Percentiles rank a stretch among this genome's conserved stretches.
phyloP scores from a whole-genome alignment of 1,284 basidiomycete genomes.

The Apiotrichum brassicae region DNA sequence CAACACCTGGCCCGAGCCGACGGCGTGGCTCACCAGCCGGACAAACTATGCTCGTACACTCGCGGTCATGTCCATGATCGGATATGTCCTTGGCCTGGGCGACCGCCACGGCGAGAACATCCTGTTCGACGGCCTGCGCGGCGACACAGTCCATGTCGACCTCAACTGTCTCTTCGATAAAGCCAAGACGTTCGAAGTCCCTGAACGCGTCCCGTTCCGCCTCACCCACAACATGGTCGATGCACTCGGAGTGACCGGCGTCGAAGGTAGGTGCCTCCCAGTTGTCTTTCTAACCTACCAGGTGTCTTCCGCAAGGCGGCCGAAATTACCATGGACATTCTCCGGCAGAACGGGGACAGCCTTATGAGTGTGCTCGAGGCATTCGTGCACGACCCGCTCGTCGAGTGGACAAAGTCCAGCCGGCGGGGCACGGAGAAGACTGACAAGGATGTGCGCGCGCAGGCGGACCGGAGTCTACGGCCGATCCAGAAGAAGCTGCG shows the following conservation, averaged over 20 bases:
- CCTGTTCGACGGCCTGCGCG: slow-evolving; percentile 78
- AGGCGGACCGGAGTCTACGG: slow-evolving; percentile 67
- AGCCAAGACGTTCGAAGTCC: slow-evolving; percentile 81
- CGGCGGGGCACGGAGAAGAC: slow-evolving; percentile 23
- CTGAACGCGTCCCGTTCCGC: slow-evolving; percentile 91
- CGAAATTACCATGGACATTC: slow-evolving; percentile 81
- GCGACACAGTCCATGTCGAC: slow-evolving; percentile 94
- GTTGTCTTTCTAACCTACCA: slow-evolving; percentile 32
- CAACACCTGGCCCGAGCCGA: slow-evolving; percentile 92
- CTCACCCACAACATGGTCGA: slow-evolving; percentile 92
- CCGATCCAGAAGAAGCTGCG: slow-evolving; percentile 78
- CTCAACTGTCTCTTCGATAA: slow-evolving; percentile 98
- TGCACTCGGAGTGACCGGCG: slow-evolving; percentile 86
- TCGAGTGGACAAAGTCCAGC: slow-evolving; percentile 82
- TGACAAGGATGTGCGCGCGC: slow-evolving; percentile 49
- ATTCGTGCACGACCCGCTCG: slow-evolving; percentile 94
- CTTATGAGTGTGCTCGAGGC: slow-evolving; percentile 95
- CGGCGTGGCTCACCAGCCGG: slow-evolving; percentile 85
- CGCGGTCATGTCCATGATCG: slow-evolving; percentile 99
- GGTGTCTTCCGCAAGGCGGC: slow-evolving; percentile 88
- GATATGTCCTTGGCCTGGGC: slow-evolving; percentile 93
- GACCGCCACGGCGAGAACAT: slow-evolving; percentile 98
- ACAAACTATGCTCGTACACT: slow-evolving; percentile 80
- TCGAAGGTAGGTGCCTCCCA: slow-evolving; percentile 60
- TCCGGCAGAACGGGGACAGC: slow-evolving; percentile 87